These are phyloP conservation scores for Tetrapisispora namnaoensis DNA, from an alignment of 805 yeast genomes.

Conservation along the genomic window DNA sequence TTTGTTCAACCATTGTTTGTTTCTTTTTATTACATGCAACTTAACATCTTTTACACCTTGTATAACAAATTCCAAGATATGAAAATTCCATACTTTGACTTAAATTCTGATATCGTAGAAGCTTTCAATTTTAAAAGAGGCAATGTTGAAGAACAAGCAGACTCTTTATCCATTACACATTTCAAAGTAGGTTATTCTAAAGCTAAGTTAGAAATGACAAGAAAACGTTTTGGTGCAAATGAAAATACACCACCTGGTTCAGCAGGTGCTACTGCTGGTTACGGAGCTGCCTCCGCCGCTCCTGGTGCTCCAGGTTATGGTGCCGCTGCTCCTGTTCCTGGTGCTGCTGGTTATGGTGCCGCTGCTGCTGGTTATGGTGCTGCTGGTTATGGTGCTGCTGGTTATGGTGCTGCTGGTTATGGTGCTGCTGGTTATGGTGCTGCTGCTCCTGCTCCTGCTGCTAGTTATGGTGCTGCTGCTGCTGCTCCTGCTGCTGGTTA, in stretches of 20 bases:
- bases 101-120: constrained; percentile 72
- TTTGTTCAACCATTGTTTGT: constrained; percentile 91
- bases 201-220: constrained; percentile 72
- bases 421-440: constrained; percentile 12
- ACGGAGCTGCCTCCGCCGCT: constrained; percentile 27
- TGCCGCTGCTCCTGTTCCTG: constrained; percentile 15
- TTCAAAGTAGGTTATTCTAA: constrained; percentile 86
- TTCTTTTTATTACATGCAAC: constrained; percentile 92
- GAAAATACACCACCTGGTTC: constrained; percentile 16
- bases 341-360: constrained; percentile 21
- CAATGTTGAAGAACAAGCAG: constrained; percentile 80
- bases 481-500: constrained; percentile 10
- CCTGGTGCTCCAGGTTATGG: constrained; percentile 19
- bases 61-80: constrained; percentile 88
- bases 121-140: constrained; percentile 78
- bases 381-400: constrained; percentile 2
- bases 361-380: background rate
- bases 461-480: constrained; percentile 6
- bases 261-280: constrained; percentile 19
- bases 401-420: constrained; percentile 9
- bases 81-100: constrained; percentile 93
- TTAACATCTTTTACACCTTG: constrained; percentile 89
- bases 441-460: constrained; percentile 9
- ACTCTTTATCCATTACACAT: constrained; percentile 80
- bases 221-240: constrained; percentile 50